Evolutionary conservation across 345 rosid species (phyloP), one percentile per base, ranked within the genome.

Genomic region (Eucalyptus tenuipes): DNA sequence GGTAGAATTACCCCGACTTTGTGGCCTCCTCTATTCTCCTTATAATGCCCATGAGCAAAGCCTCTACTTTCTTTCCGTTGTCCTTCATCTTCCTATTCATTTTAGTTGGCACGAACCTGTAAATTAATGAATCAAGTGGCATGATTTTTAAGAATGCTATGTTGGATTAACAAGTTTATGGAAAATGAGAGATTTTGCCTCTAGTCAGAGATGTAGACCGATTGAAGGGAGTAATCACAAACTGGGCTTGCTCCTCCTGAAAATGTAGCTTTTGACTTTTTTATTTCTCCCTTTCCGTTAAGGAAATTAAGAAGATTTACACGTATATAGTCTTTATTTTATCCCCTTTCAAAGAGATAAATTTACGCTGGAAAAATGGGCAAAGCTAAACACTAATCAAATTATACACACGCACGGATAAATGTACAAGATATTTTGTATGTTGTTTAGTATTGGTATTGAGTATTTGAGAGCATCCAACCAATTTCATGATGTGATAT

Each of bases 1-100:
- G 2, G 14, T 0, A 1, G 7, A 57, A 57, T n/a, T 57, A 2
- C 14, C n/a, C n/a, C 14, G 1, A 25, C n/a, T 57, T 57, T 14
- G n/a, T 24, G 1, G n/a, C n/a, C 3, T 25, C 25, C 64, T 25
- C n/a, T 57, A 10, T 25, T 25, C 14, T 57, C 6, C 64, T 57
- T 57, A 57, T 5, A 1, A 25, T 25, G 7, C 66, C 15, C 15
- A 59, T 12, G 66, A 25, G 7, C 64, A 57, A 25, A 25, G 64
- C 64, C 7, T 57, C 7, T 14, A 57, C 64, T 57, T 57, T 25
- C n/a, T 11, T 10, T 25, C 6, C n/a, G 2, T 25, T 57, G 64
- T 57, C 15, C n/a, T 57, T 57, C 64, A 25, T 25, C 13, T 25
- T 57, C n/a, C n/a, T 57, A 57, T 25, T 57, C 64, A 25, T 57